These are phyloP conservation scores for Tetratostichococcus sp. DNA, from an alignment of 139 green algal species.

Conservation along the genomic window DNA sequence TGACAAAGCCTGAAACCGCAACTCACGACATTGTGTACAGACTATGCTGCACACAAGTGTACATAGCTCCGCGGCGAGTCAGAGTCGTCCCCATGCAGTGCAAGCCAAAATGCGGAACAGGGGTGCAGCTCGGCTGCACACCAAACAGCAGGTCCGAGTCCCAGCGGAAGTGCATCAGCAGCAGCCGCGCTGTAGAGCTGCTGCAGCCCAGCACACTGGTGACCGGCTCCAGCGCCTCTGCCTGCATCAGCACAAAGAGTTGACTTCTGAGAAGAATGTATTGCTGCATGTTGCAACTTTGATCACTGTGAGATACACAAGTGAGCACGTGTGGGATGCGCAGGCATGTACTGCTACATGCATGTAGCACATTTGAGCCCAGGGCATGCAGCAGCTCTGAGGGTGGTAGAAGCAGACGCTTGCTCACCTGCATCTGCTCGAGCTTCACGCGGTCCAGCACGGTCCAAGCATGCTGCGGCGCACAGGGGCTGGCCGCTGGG, in stretches of 20 bases:
- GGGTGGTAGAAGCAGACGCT: no score
- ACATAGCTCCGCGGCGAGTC: no score
- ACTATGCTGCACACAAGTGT: not conserved
- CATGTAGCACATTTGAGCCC: no score
- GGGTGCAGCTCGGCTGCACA: no score
- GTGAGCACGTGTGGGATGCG: no score
- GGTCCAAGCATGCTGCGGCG: not conserved
- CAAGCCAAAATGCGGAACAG: no score
- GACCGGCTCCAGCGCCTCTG: conserved; percentile 49
- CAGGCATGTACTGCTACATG: no score
- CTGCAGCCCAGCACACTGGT: conserved; percentile 56
- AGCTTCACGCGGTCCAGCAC: not conserved
- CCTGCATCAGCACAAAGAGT: conserved; percentile 27
- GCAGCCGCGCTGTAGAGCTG: conserved; percentile 42
- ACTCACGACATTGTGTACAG: not conserved
- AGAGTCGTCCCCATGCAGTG: no score
- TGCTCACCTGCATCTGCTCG: not conserved
- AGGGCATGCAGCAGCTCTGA: no score
- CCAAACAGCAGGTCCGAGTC: conserved; percentile 53
- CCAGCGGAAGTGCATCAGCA: conserved; percentile 75
- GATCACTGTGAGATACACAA: no score
- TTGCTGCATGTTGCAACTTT: no score
- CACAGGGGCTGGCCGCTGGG: no score
- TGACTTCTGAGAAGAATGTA: not conserved
- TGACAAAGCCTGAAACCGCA: not conserved